phyloP scores from a whole-genome alignment of 345 rosid species.

The Moricandia moricandioides region DNA sequence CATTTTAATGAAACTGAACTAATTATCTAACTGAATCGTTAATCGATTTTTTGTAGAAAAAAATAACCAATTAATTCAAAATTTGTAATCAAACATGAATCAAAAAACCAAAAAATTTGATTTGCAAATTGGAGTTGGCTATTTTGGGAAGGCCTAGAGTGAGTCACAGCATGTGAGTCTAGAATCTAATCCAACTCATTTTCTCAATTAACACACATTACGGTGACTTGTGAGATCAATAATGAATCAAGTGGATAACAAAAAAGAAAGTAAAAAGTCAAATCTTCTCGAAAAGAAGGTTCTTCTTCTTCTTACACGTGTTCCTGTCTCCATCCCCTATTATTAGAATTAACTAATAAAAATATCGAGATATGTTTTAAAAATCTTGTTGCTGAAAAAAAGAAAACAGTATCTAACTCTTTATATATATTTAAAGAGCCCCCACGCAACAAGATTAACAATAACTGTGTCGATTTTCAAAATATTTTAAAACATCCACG shows the following conservation, averaged over 20 bases:
- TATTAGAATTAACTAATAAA: slow-evolving; percentile 11
- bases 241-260: slow-evolving; percentile 20
- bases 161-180: background rate
- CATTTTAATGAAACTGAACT: no score
- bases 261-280: background rate
- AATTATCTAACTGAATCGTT: no score
- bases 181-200: background rate
- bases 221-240: background rate
- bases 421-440: slow-evolving; percentile 5
- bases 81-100: background rate
- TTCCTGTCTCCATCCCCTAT: slow-evolving; percentile 1
- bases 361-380: background rate
- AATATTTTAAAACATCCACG: background rate
- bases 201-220: background rate
- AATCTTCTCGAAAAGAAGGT: background rate
- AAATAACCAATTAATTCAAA: background rate
- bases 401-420: slow-evolving; percentile 12
- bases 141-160: background rate
- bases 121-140: background rate
- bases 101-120: background rate
- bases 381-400: slow-evolving; percentile 11
- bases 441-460: slow-evolving; percentile 19
- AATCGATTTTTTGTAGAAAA: no score
- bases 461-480: slow-evolving; percentile 20
- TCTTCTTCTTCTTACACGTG: background rate